Evolutionary conservation across 495 filamentous ascomycete genomes (phyloP), one percentile per base, ranked within the genome.

Genomic region (Lasiosphaeria ovina): DNA sequence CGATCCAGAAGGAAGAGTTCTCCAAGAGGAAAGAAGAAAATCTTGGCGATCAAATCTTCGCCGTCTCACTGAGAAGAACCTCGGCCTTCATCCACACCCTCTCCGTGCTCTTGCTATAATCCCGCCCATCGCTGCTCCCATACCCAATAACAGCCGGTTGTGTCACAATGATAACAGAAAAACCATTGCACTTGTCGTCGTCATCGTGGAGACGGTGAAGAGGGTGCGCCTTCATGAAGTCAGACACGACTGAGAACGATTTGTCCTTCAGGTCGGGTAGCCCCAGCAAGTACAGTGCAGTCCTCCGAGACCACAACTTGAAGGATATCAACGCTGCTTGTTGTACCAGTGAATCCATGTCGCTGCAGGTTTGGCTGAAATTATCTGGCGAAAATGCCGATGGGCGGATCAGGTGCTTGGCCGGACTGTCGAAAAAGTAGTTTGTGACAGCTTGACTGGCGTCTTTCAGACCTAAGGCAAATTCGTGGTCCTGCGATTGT

Each of bases 21-120:
- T 24, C 24, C 24, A 24, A 24, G 2, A 24, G 24, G 24, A 2
- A 24, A 24, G 2, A 24, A 24, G 0, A 24, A 24, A 0, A 24
- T 1, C 24, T 24, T 24, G 24, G 24, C 24, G 24, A 24, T 24
- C 24, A 24, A 24, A 24, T 24, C 0, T 24, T 24, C 24, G 38
- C 38, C 7, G 38, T 12, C 38, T 57, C 54, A 48, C 12, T 11
- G 11, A 57, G 45, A 31, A 24, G 50, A 6, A 57, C 55, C 45
- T 57, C 55, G 2, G 55, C 55, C 55, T 57, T 50, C 32, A 57
- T 50, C 55, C 55, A 57, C 45, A 57, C 55, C 10, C 55, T 33
- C 36, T 12, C 12, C 17, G 31, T 57, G 14, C 14, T 57, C 44
- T 47, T 11, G 12, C 16, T 47, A 34, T 38, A 49, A 12, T 50